phyloP scores from a whole-genome alignment of 2,329 filamentous ascomycete genomes.

The Fusarium metavorans region DNA sequence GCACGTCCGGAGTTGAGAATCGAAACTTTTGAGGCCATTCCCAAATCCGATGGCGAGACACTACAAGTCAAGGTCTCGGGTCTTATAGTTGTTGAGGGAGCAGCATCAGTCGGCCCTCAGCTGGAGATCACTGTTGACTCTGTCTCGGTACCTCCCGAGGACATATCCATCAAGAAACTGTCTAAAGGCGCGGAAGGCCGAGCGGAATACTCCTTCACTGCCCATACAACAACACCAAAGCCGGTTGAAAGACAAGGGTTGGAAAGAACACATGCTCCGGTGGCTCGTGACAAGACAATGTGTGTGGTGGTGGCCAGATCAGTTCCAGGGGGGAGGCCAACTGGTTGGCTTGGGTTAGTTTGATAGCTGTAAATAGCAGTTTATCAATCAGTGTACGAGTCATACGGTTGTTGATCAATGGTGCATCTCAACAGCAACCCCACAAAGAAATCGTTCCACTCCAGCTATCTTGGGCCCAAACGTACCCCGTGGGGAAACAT shows the following conservation, averaged over 20 bases:
- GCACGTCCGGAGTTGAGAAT: not conserved
- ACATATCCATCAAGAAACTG: not conserved
- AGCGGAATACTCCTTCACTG: not conserved
- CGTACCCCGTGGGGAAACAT: not conserved
- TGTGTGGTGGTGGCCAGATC: constrained; percentile 6
- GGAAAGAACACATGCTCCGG: constrained; percentile 1
- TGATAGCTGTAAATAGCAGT: not conserved
- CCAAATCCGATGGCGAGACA: not conserved
- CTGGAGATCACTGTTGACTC: constrained; percentile 7
- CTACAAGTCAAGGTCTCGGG: not conserved
- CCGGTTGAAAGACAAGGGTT: constrained; percentile 1
- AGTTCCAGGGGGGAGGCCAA: not conserved
- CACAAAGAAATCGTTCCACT: not conserved
- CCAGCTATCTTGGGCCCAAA: not conserved
- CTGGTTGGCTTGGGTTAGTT: constrained; percentile 11
- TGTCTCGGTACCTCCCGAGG: not conserved
- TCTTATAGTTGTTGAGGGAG: not conserved
- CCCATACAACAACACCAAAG: not conserved
- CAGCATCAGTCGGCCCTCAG: not conserved
- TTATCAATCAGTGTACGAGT: not conserved
- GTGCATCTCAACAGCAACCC: not conserved
- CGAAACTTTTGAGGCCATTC: not conserved
- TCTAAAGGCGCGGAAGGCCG: not conserved
- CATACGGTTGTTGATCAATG: not conserved
- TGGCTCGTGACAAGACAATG: constrained; percentile 20